Base-by-base conservation (phyloP, 108 stramenopile genomes). In the Cyclotella cryptica region DNA sequence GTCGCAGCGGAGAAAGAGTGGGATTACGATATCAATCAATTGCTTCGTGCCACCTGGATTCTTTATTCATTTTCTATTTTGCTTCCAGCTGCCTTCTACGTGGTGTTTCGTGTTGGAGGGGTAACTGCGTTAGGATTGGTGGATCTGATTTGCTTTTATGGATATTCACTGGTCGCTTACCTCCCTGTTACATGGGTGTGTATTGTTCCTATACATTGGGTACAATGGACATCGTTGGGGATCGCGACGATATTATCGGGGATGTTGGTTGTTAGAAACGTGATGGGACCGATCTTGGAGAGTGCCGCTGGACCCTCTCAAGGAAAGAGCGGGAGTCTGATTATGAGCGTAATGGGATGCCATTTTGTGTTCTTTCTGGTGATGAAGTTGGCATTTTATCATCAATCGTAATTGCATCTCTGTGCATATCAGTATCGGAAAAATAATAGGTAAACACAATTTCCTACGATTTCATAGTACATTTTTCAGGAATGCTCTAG, bases 111-210 rank as follows among this genome's bases (percentile, higher is more conserved):
- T 89, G 70, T 80, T 19, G 57, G 35, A 41, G 73, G 69, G 21
- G 85, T 91, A 62, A 79, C 80, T n/a, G 78, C 77, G 1, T 35
- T 91, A 26, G 28, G 65, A 15, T 10, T 80, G 57, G 87, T 75
- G 15, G 90, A 93, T 54, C 80, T 92, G 78, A 79, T 92, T n/a
- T 90, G 89, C 63, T 57, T 89, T 43, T 95, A 95, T 70, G 94
- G 94, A 27, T 95, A 95, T 63, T 89, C 89, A 15, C 63, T 92
- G 27, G 89, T 95, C 21, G 80, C 94, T 8, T 95, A 80, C 63
- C 21, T 95, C 26, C 88, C 88, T 0, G 88, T 80, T 5, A 80
- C 87, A 39, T 74, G 86, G 65, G 43, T 92, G 15, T 88, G 89
- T 58, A 80, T 93, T 28, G 42, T 69, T 15, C 92, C 90, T 26